Percentiles rank a stretch among this genome's conserved stretches.
These are phyloP conservation scores for Hansenula sp. DNA, from an alignment of 1,139 yeast species.

Conservation along the genomic window DNA sequence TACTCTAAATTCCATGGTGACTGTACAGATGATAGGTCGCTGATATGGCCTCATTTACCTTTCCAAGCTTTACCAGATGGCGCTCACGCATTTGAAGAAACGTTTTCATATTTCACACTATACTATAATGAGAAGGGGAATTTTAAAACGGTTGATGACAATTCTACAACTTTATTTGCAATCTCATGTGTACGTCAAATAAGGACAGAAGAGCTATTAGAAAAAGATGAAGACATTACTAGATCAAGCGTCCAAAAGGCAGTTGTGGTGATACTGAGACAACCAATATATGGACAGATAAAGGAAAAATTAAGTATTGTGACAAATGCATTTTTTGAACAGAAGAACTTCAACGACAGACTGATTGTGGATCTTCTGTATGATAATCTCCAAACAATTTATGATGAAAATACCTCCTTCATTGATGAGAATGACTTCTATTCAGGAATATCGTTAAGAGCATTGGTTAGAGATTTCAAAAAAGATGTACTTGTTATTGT, in stretches of 20 bases:
- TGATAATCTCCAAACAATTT: conserved; percentile 60
- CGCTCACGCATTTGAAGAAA: conserved; percentile 87
- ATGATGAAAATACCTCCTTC: conserved; percentile 25
- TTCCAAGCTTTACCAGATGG: conserved; percentile 98
- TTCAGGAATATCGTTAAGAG: conserved; percentile 72
- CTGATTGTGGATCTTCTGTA: conserved; percentile 66
- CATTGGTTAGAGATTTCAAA: conserved; percentile 57
- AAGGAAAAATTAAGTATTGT: conserved; percentile 88
- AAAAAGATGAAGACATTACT: conserved; percentile 64
- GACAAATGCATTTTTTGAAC: conserved; percentile 82
- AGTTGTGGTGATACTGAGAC: conserved; percentile 78
- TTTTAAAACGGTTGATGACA: conserved; percentile 28
- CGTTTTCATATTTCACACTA: conserved; percentile 86
- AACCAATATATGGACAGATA: conserved; percentile 84
- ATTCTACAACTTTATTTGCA: conserved; percentile 73
- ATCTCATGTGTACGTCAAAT: conserved; percentile 91
- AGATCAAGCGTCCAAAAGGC: conserved; percentile 91
- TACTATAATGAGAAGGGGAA: conserved; percentile 59
- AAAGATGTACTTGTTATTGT: conserved; percentile 62
- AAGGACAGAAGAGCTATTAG: conserved; percentile 55
- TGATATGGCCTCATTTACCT: conserved; percentile 83
- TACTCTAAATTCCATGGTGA: conserved; percentile 78
- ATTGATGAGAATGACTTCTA: conserved; percentile 55
- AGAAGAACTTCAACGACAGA: conserved; percentile 70
- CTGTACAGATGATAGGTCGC: conserved; percentile 32